Percentiles rank a stretch among this genome's conserved stretches.
phyloP scores from a whole-genome alignment of 805 yeast genomes.

The Metschnikowia proteae region DNA sequence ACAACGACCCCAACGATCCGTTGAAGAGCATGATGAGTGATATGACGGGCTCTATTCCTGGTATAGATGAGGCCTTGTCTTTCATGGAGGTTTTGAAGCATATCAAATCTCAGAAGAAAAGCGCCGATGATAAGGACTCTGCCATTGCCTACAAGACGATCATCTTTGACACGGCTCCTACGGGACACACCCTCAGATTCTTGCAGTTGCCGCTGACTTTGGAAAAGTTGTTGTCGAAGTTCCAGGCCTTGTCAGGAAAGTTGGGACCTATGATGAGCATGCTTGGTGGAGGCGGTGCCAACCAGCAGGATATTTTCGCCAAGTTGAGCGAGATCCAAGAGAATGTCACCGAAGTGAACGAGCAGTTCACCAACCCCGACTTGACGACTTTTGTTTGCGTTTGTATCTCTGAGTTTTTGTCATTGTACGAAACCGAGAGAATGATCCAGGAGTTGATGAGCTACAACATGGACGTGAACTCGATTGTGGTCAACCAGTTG shows the following conservation, averaged over 20 bases:
- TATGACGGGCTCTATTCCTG: constrained; percentile 92
- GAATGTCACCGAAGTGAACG: constrained; percentile 82
- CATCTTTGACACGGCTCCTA: constrained; percentile 99
- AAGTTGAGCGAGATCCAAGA: constrained; percentile 79
- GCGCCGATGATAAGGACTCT: constrained; percentile 23
- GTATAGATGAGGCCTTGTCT: constrained; percentile 96
- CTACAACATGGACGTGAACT: constrained; percentile 93
- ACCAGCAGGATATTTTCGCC: constrained; percentile 65
- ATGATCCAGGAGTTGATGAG: constrained; percentile 94
- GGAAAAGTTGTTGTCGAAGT: constrained; percentile 80
- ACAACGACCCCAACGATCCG: constrained; percentile 58
- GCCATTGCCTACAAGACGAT: constrained; percentile 65
- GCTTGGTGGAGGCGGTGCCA: constrained; percentile 63
- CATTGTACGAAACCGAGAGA: constrained; percentile 95
- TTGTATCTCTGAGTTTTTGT: constrained; percentile 94
- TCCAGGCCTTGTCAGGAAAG: constrained; percentile 78
- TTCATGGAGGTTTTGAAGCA: constrained; percentile 98
- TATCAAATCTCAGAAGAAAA: constrained; percentile 67
- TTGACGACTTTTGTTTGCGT: constrained; percentile 94
- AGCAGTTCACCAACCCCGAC: constrained; percentile 94
- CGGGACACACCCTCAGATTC: constrained; percentile 96
- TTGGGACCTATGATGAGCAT: constrained; percentile 87
- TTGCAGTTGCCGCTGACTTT: constrained; percentile 91
- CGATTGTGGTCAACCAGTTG: constrained; percentile 92
- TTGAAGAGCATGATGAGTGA: constrained; percentile 76